These are phyloP conservation scores for Mycosphaerelloides madeirae DNA, from an alignment of 2,329 filamentous ascomycete genomes.

Conservation along the genomic window DNA sequence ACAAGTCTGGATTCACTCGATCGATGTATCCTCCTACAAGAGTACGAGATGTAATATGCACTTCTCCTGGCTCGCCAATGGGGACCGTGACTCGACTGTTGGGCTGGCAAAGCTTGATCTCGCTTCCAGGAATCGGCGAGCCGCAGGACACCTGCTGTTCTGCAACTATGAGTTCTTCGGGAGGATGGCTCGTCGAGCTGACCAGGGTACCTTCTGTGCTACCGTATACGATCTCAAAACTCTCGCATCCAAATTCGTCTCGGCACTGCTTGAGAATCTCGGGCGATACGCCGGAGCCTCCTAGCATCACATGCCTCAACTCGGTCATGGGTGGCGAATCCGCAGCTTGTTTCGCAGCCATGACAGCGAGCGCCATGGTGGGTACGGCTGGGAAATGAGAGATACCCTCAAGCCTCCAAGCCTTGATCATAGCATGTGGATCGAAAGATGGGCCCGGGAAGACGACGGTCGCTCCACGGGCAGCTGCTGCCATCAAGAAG, in stretches of 20 bases:
- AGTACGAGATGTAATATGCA: background rate
- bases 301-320: background rate
- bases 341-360: background rate
- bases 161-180: background rate
- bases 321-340: background rate
- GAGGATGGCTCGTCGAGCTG: background rate
- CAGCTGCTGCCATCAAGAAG: background rate
- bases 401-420: background rate
- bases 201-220: slow-evolving; percentile 2
- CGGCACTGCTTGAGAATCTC: background rate
- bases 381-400: slow-evolving; percentile 1
- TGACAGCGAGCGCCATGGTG: slow-evolving; percentile 2
- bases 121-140: background rate
- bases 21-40: slow-evolving; percentile 4
- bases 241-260: background rate
- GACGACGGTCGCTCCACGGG: background rate
- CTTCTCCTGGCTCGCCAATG: slow-evolving; percentile 2
- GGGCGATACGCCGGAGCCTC: background rate
- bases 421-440: background rate
- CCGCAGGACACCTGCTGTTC: background rate
- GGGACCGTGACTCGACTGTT: background rate
- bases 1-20: slow-evolving; percentile 3
- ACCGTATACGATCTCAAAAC: background rate
- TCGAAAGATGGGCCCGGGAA: background rate
- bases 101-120: slow-evolving; percentile 4